phyloP scores from a whole-genome alignment of 768 basidiomycete genomes.

The Leccinellum rugosiceps region DNA sequence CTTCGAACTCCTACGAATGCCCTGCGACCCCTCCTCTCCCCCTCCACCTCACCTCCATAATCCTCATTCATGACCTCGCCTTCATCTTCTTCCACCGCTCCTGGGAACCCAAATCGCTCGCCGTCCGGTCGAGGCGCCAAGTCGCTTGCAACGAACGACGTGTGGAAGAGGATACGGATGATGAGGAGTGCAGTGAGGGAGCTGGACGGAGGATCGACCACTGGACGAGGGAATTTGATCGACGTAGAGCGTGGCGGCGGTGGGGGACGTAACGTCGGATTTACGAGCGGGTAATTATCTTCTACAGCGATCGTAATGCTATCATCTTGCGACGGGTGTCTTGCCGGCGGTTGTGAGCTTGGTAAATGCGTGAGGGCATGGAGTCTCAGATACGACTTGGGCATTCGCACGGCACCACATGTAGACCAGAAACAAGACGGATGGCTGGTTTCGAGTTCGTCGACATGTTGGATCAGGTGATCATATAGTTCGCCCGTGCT shows the following conservation, averaged over 20 bases:
- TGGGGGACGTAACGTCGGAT: constrained; percentile 64
- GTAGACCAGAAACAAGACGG: constrained; percentile 69
- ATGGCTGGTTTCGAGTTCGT: constrained; percentile 41
- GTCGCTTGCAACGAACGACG: constrained; percentile 69
- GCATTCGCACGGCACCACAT: constrained; percentile 48
- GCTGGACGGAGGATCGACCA: constrained; percentile 62
- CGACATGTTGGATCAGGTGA: constrained; percentile 62
- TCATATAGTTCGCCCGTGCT: constrained; percentile 68
- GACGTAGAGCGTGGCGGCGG: constrained; percentile 69
- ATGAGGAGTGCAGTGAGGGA: constrained; percentile 80
- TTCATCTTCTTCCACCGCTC: constrained; percentile 73
- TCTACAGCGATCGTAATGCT: constrained; percentile 64
- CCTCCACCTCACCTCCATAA: constrained; percentile 53
- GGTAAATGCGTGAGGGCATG: constrained; percentile 81
- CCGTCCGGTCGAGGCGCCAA: constrained; percentile 66
- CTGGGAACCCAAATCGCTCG: constrained; percentile 91
- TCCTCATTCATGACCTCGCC: constrained; percentile 47
- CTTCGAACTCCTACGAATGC: constrained; percentile 63
- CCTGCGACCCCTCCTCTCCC: constrained; percentile 65
- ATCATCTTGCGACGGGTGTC: constrained; percentile 70
- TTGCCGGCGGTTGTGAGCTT: constrained; percentile 48
- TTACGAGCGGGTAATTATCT: constrained; percentile 52
- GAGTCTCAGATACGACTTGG: constrained; percentile 51
- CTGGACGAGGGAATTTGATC: constrained; percentile 57
- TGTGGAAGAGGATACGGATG: constrained; percentile 79